Evolutionary conservation across 345 rosid species (phyloP), one percentile per base, ranked within the genome.

Genomic region (Erysimum cheiranthoides): DNA sequence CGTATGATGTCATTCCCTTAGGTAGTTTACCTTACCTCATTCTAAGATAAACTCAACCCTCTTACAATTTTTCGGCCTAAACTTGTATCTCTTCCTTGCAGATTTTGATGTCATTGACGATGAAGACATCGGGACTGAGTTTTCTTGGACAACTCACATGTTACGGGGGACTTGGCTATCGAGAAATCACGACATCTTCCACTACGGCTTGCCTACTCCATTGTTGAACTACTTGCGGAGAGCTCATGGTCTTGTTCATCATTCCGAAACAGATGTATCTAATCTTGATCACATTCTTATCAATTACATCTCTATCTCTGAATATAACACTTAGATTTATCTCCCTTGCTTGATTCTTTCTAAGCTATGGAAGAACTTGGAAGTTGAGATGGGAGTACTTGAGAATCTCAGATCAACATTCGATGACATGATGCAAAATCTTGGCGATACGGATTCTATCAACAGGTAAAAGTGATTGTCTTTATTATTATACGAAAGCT

Each of bases 141-240:
- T 78, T 52, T 77, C 74, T 52, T 82, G 89, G 89, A 83, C 82
- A 67, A 60, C 84, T 77, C 97, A 95, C 85, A 92, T 92, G 99
- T 86, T 95, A 58, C 87, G 97, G 38, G 97, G 93, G 60, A 95
- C 97, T 58, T 95, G 97, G 97, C 80, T 90, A 46, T 92, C 97
- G 21, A 84, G 77, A 18, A 87, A 87, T 74, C 92, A 88, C 45
- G 16, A 38, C 61, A 80, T 88, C 62, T 95, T 95, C 85, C 68
- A 84, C 74, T 95, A 90, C 47, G 97, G 97, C 43, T 84, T 95
- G 78, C 99, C 97, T 68, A 59, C 86, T 71, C 93, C 96, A 8
- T 80, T 90, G 69, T 78, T 92, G 51, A 87, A 89, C 78, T 80
- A 73, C 73, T 81, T 92, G 27, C 83, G 93, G 35, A 82, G 73